Evolutionary conservation across 2,329 filamentous ascomycete genomes (phyloP), one percentile per base, ranked within the genome.

Genomic region (Aspergillus melleus): DNA sequence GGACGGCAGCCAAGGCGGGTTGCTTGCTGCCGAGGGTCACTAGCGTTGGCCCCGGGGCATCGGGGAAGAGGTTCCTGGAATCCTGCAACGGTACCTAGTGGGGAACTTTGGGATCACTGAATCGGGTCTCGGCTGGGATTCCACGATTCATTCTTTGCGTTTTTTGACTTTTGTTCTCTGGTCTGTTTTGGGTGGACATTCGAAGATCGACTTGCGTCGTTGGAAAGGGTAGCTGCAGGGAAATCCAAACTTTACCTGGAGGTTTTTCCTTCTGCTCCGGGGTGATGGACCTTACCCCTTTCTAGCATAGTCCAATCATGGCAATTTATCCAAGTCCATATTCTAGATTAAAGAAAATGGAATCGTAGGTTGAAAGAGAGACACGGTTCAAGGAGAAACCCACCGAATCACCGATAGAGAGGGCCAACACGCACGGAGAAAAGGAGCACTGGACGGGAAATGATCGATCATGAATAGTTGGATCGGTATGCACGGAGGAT

Each of bases 61-160:
- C 65, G 72, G 70, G 72, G 71, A 73, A 73, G 66, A 63, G 39
- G 65, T 68, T 72, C 68, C 71, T 70, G 62, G 65, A 64, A 68
- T 71, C 70, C 66, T 72, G 64, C 64, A 68, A 68, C 63, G 63
- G 64, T 64, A 66, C 57, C 46, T 58, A 24, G 62, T 66, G 58
- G 62, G 42, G 62, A 49, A 42, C n/a, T n/a, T 32, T 44, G 22
- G n/a, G 46, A 14, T 36, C n/a, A n/a, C n/a, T 20, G 46, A 36
- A 50, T 50, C 51, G 19, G 44, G 44, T 47, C 9, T 47, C 22
- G 52, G 52, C 20, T 54, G 56, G 54, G 49, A 57, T 50, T 51
- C 49, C 54, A 49, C 30, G 30, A 55, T 55, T 56, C 52, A 47
- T 47, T 20, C 10, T 47, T 19, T 29, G 10, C 22, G 39, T 4